phyloP scores from a whole-genome alignment of 495 filamentous ascomycete species.

The Venustampulla echinocandica region DNA sequence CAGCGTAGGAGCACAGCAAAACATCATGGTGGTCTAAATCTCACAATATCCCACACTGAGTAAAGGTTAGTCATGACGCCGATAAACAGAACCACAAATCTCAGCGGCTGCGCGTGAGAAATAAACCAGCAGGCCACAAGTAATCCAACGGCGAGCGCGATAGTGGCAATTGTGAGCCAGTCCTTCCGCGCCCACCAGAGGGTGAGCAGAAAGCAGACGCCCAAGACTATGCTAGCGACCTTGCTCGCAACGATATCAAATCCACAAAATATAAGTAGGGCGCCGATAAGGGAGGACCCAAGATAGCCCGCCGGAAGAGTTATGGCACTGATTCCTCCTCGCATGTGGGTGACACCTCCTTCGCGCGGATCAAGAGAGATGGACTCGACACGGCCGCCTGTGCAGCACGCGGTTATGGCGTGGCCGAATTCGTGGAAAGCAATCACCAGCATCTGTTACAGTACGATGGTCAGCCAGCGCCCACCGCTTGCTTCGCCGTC shows the following conservation, averaged over 20 bases:
- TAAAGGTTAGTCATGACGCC: constrained; percentile 73
- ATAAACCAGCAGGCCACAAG: constrained; percentile 76
- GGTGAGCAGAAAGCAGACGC: constrained; percentile 65
- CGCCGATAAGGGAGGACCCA: constrained; percentile 66
- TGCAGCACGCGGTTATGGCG: constrained; percentile 62
- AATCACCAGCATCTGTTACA: constrained; percentile 65
- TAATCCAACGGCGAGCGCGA: constrained; percentile 59
- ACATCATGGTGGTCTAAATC: constrained; percentile 19
- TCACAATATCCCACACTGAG: constrained; percentile 76
- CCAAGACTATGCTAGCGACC: constrained; percentile 61
- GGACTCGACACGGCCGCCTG: constrained; percentile 64
- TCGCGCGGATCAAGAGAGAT: constrained; percentile 60
- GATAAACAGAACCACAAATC: constrained; percentile 73
- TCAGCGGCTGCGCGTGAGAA: constrained; percentile 58
- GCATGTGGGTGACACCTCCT: constrained; percentile 70
- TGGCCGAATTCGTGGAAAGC: constrained; percentile 80
- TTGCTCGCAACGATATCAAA: constrained; percentile 77
- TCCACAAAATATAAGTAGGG: constrained; percentile 68
- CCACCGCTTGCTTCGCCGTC: no score
- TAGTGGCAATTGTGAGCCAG: constrained; percentile 64
- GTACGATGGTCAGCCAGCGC: background rate
- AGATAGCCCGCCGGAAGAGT: constrained; percentile 73
- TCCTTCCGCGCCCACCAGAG: constrained; percentile 73
- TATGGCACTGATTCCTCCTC: constrained; percentile 62
- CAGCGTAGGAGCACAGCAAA: constrained; percentile 10